Evolutionary conservation across 2,329 filamentous ascomycete genomes (phyloP).

Genomic region (Hypoxylon sp.): DNA sequence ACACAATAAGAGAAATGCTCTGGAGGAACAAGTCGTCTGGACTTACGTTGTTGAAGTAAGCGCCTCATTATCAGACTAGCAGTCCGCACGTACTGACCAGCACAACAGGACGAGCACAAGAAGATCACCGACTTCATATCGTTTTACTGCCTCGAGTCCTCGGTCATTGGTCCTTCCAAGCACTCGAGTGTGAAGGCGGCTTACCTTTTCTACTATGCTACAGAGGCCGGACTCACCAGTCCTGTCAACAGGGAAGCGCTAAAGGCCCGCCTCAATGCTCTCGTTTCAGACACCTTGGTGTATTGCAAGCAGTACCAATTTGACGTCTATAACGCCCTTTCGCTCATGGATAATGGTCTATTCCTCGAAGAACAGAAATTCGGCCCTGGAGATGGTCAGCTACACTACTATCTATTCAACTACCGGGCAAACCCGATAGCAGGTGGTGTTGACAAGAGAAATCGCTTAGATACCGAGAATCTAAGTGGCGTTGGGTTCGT

Average conservation of each 20-base stretch:
- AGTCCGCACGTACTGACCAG: slow-evolving; percentile 32
- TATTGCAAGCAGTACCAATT: slow-evolving; percentile 86
- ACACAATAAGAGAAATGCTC: slow-evolving; percentile 70
- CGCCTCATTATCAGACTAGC: background rate
- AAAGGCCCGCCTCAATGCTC: slow-evolving; percentile 81
- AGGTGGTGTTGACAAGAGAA: slow-evolving; percentile 85
- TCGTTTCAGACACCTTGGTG: slow-evolving; percentile 88
- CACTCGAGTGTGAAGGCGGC: slow-evolving; percentile 87
- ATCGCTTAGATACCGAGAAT: slow-evolving; percentile 79
- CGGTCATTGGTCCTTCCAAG: slow-evolving; percentile 84
- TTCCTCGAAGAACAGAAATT: slow-evolving; percentile 97
- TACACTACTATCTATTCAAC: slow-evolving; percentile 99
- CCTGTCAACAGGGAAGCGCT: slow-evolving; percentile 69
- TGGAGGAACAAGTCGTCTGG: slow-evolving; percentile 88
- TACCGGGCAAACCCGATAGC: slow-evolving; percentile 88
- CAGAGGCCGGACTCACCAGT: slow-evolving; percentile 77
- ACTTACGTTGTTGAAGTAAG: slow-evolving; percentile 87
- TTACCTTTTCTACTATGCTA: slow-evolving; percentile 97
- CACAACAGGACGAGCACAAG: slow-evolving; percentile 67
- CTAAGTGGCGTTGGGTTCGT: slow-evolving; percentile 92
- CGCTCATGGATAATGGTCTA: slow-evolving; percentile 90
- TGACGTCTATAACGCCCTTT: slow-evolving; percentile 97
- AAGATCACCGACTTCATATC: slow-evolving; percentile 97
- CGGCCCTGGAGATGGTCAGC: slow-evolving; percentile 90
- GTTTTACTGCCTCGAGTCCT: slow-evolving; percentile 95